These are phyloP conservation scores for Coniochaeta sp. DNA, from an alignment of 2,329 filamentous ascomycete genomes.

Conservation along the genomic window DNA sequence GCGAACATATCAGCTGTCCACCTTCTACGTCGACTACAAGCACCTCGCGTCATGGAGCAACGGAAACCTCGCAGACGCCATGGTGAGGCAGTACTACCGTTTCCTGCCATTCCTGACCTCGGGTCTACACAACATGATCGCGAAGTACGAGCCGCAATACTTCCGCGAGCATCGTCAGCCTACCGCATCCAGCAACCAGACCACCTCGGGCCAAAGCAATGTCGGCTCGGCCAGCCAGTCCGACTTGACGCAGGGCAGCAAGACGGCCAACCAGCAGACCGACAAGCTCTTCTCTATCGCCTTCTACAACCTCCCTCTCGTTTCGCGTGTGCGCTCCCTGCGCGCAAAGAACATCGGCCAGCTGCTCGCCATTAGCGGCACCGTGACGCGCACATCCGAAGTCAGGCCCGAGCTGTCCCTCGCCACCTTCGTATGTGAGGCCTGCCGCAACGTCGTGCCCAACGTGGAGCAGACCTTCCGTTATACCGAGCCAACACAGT, in stretches of 20 bases:
- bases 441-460: conserved; percentile 74
- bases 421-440: conserved; percentile 87
- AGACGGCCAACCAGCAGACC: conserved; percentile 87
- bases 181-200: conserved; percentile 64
- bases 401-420: conserved; percentile 89
- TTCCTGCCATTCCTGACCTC: conserved; percentile 87
- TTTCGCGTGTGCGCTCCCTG: conserved; percentile 78
- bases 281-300: conserved; percentile 92
- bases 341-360: conserved; percentile 88
- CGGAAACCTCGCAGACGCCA: conserved; percentile 74
- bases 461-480: conserved; percentile 97
- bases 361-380: conserved; percentile 91
- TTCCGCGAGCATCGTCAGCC: conserved; percentile 89
- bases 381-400: conserved; percentile 93
- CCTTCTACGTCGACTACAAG: conserved; percentile 79
- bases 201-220: conserved; percentile 60
- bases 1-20: conserved; percentile 68
- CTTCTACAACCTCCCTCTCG: conserved; percentile 86
- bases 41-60: conserved; percentile 74
- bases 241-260: conserved; percentile 52
- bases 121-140: conserved; percentile 85
- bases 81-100: conserved; percentile 88
- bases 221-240: conserved; percentile 55
- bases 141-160: conserved; percentile 90
- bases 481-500: conserved; percentile 95